Evolutionary conservation across 208 protist genomes (phyloP).

Genomic region (Leishmania lainsoni): DNA sequence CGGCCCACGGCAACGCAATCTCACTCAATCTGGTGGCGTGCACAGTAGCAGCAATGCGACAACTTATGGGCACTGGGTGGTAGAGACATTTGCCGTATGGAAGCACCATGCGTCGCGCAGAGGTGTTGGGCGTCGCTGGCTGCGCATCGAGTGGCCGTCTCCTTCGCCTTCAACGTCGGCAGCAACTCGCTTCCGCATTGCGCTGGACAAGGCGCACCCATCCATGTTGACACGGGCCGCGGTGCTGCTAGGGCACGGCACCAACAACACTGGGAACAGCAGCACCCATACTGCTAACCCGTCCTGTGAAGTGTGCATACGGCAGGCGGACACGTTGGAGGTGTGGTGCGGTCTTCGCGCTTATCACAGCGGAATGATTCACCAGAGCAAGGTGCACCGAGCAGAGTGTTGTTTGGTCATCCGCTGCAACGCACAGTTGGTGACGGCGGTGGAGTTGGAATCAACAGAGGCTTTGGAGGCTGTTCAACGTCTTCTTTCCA

Average conservation of each 20-base stretch:
- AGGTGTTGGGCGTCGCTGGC: slow-evolving; percentile 42
- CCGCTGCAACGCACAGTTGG: slow-evolving; percentile 41
- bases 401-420: slow-evolving; percentile 60
- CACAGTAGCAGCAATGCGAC: not conserved
- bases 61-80: not conserved
- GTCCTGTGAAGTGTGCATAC: slow-evolving; percentile 32
- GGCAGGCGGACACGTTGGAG: slow-evolving; percentile 38
- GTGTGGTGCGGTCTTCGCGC: slow-evolving; percentile 47
- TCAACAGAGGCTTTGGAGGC: slow-evolving; percentile 38
- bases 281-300: slow-evolving; percentile 1
- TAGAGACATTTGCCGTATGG: slow-evolving; percentile 33
- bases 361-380: slow-evolving; percentile 57
- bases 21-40: not conserved
- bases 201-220: slow-evolving; percentile 19
- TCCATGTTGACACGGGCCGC: slow-evolving; percentile 5
- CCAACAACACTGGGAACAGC: not conserved
- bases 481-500: slow-evolving; percentile 2
- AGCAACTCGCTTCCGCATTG: slow-evolving; percentile 13
- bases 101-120: slow-evolving; percentile 72
- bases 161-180: not conserved
- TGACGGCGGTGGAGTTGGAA: slow-evolving; percentile 66
- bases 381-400: slow-evolving; percentile 43
- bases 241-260: not conserved
- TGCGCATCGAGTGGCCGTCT: slow-evolving; percentile 17
- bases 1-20: not conserved